Conservation (phyloP, 2,329 filamentous ascomycete species). For the Tympanopsis confertula region DNA sequence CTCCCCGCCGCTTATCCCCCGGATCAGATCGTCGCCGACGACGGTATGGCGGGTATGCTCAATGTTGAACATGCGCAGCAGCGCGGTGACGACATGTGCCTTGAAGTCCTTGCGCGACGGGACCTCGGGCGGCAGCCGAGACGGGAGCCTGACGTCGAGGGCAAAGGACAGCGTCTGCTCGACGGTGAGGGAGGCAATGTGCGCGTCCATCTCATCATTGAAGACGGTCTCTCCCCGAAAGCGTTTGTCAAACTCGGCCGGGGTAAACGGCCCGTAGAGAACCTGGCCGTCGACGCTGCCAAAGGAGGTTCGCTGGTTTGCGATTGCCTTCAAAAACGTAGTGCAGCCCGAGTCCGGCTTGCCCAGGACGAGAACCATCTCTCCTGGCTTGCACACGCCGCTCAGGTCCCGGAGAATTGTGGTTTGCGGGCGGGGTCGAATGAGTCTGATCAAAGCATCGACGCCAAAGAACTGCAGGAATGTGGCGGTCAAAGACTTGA, state of each 20-base stretch:
- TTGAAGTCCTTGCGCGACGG: constrained; percentile 67
- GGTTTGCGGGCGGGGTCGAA: no score
- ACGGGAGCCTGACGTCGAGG: constrained; percentile 72
- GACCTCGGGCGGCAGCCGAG: constrained; percentile 65
- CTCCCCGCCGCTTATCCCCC: constrained; percentile 71
- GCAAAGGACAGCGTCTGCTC: constrained; percentile 80
- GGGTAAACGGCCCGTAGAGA: constrained; percentile 62
- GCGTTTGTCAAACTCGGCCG: constrained; percentile 54
- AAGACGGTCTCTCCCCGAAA: constrained; percentile 78
- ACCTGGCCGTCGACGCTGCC: constrained; percentile 61
- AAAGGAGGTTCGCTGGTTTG: constrained; percentile 44
- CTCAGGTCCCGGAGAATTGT: no score
- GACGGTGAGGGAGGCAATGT: constrained; percentile 76
- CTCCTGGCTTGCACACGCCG: no score
- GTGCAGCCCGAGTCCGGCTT: constrained; percentile 32
- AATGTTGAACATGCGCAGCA: constrained; percentile 89
- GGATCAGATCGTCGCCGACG: constrained; percentile 71
- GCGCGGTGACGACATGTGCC: constrained; percentile 58
- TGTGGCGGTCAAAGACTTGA: no score
- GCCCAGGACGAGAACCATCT: constrained; percentile 16
- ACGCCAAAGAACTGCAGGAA: no score
- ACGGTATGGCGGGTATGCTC: constrained; percentile 77
- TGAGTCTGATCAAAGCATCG: no score
- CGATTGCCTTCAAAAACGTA: constrained; percentile 39
- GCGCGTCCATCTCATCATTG: constrained; percentile 76